Percentiles rank a stretch among this genome's conserved stretches.
Evolutionary conservation across 78 protist genomes (phyloP).

Genomic region (Planoprotostelium fungivorum): DNA sequence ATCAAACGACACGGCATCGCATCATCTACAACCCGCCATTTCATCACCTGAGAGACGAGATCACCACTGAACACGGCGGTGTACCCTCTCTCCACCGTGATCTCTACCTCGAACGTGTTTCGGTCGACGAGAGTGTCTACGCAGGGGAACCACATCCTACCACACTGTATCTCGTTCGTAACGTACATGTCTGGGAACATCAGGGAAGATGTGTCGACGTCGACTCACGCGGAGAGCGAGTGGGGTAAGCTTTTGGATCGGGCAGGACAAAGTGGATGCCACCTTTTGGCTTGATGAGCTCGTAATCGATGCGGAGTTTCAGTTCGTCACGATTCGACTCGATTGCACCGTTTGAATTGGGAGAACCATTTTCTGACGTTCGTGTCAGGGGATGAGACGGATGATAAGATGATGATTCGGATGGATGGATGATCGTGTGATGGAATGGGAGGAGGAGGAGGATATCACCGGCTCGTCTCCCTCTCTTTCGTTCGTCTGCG

Average conservation of each 20-base stretch:
- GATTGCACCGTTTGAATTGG: too few species aligned
- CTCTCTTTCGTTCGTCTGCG: background rate
- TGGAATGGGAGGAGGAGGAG: background rate
- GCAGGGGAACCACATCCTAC: slow-evolving; percentile 58
- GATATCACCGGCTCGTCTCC: background rate
- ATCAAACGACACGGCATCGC: background rate
- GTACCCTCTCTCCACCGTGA: background rate
- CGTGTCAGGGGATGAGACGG: background rate
- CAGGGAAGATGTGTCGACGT: background rate
- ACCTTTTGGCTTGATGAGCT: slow-evolving; percentile 8
- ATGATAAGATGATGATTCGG: background rate
- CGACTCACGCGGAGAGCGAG: slow-evolving; percentile 1
- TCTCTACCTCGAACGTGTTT: background rate
- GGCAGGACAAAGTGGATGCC: slow-evolving; percentile 30
- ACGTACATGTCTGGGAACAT: slow-evolving; percentile 30
- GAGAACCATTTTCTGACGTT: background rate
- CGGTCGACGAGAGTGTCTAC: background rate
- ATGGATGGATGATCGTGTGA: background rate
- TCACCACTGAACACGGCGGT: background rate
- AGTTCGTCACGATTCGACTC: too few species aligned
- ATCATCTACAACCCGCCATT: background rate
- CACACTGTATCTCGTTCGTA: slow-evolving; percentile 23
- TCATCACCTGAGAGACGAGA: background rate
- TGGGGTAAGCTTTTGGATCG: slow-evolving; percentile 14
- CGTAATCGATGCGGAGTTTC: too few species aligned